A percentile compares a stretch with the other conserved stretches of the same genome.
These are phyloP conservation scores for Ammopiptanthus mongolicus DNA, from an alignment of 306 rosid genomes.

Conservation along the genomic window DNA sequence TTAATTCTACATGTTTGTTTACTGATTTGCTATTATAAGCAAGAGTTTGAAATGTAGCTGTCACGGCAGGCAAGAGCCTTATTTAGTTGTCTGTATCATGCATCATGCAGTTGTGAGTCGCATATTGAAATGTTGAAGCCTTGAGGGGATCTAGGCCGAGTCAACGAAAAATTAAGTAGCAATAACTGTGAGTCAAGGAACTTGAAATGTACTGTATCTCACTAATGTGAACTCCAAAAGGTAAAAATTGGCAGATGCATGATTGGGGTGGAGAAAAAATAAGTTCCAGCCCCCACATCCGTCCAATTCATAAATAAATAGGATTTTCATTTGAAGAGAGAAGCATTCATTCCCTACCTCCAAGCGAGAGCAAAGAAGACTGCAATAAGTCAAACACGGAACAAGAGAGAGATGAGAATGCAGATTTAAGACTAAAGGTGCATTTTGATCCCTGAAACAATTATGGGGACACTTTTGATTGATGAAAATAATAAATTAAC, in stretches of 20 bases:
- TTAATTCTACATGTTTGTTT: background rate
- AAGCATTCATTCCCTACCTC: background rate
- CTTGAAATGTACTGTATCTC: background rate
- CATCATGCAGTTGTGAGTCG: background rate
- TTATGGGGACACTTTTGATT: too few species aligned
- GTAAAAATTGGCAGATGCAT: background rate
- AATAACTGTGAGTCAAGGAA: background rate
- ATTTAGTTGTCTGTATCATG: background rate
- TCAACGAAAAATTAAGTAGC: background rate
- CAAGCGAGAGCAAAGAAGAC: conserved; percentile 60
- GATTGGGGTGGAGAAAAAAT: background rate
- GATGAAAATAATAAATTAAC: too few species aligned
- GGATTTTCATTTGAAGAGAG: too few species aligned
- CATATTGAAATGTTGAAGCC: background rate
- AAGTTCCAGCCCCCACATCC: too few species aligned
- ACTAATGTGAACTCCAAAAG: background rate
- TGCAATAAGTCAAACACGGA: conserved; percentile 25
- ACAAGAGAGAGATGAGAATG: background rate
- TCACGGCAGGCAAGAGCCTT: background rate
- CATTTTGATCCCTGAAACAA: too few species aligned
- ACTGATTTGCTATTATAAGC: background rate
- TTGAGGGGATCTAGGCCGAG: background rate
- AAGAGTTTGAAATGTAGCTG: background rate
- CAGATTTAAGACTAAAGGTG: too few species aligned
- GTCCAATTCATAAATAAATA: too few species aligned